Base-by-base conservation (phyloP, 495 filamentous ascomycete species). In the Apiosordaria backusii region DNA sequence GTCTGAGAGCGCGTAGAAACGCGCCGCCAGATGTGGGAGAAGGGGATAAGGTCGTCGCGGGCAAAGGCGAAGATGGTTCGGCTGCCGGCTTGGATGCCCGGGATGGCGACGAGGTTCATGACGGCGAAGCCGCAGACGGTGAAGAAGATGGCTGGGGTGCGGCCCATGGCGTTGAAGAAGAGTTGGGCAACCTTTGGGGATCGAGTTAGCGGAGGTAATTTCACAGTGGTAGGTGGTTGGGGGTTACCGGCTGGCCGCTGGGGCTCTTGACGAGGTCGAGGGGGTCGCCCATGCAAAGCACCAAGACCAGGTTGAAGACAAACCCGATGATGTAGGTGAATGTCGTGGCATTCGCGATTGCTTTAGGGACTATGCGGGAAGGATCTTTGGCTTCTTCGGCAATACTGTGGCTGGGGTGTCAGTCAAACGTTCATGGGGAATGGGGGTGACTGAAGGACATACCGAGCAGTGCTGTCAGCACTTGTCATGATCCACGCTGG, bases 401-500 rank as follows among this genome's bases (percentile, higher is more conserved):
- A 60, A 88, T 88, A 62, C 74, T 76, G 24, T 24, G 3, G 16
- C 5, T 4, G 52, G 1, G 4, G 1, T 27, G 15, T 52, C 16
- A 3, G 29, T 4, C n/a, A n/a, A 5, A 16, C 18, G 24, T 15
- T 22, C 15, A n/a, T 35, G 16, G 19, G 9, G 26, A 52, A 13
- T 19, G 27, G 2, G 4, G 24, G 50, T n/a, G 21, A 21, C 26
- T 24, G 4, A 29, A 55, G 1, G 23, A n/a, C 68, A 64, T 67
- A 74, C 74, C 74, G 70, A 21, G 72, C 74, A 13, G 72, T 71
- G 54, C 74, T 73, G 50, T 76, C 74, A 13, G 72, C 72, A 25
- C 68, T 67, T n/a, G 72, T 74, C 75, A 88, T 87, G 53, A 85
- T 88, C 87, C 88, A 91, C 0, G 85, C 85, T 25, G 88, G 88